Base-by-base conservation (phyloP, 1,139 yeast species). In the Lodderomyces margitis region DNA sequence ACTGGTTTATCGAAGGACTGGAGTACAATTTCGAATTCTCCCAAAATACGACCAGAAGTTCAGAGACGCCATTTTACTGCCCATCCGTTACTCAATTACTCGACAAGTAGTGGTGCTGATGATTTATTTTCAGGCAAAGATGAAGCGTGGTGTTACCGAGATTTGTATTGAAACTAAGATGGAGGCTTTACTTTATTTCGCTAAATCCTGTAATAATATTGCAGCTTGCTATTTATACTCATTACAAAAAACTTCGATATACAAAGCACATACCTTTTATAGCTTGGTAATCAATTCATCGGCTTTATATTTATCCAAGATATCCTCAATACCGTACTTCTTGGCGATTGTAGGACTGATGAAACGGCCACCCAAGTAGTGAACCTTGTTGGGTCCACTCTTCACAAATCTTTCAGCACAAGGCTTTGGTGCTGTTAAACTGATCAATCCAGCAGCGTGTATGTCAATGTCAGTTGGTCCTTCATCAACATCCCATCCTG, bases 401-500 rank as follows among this genome's bases (percentile, higher is more conserved):
- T 37, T 30, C 7, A 43, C 47, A 48, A 87, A 76, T 46, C 62
- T 66, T 36, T 58, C 55, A 4, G 95, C 80, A 42, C 95, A 89
- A 0, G 95, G 95, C 57, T 92, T 92, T 4, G 98, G 98, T 0
- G 96, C 97, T 0, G 98, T 91, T 42, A 92, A 67, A 40, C 96
- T 86, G 7, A 92, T 80, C 43, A 92, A 68, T 52, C 81, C 80
- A 5, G 74, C 63, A 0, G 98, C 96, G 8, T 61, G 61, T 4
- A 76, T 73, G 21, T 72, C 75, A 1, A 61, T 58, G 23, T 21
- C 37, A 0, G 59, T 54, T 0, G 95, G 96, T 0, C 98, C 98
- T 4, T 73, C 57, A 56, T 92, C 95, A 5, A 92, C 98, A 57
- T 89, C 94, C 98, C 98, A 92, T 0, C 97, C 96, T 0, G 95